Conservation (phyloP, 441 rosid species). For the Lepidium campestre region DNA sequence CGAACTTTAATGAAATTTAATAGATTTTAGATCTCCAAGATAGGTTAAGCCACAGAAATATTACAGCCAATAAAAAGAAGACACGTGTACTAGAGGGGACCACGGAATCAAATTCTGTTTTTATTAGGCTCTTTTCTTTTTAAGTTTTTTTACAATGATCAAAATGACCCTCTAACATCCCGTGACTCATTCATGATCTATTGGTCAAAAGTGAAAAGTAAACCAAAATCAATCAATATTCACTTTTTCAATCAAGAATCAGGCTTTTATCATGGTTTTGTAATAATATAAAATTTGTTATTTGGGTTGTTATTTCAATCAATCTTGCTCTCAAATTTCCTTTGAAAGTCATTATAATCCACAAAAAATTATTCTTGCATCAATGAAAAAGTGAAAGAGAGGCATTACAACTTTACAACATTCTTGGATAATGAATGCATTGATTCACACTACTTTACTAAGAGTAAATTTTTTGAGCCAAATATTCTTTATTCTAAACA, state of each 20-base stretch:
- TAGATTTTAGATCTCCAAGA: neutral
- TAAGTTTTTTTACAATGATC: neutral
- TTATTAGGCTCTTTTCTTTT: neutral
- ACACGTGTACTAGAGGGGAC: no score
- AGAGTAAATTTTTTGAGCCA: no score
- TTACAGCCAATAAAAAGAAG: neutral
- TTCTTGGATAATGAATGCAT: no score
- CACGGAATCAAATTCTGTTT: conserved; percentile 20
- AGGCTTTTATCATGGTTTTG: no score
- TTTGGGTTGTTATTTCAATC: no score
- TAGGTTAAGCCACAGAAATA: conserved; percentile 10
- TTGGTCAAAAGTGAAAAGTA: neutral
- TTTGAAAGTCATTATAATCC: no score
- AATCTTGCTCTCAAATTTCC: no score
- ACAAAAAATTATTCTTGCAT: no score
- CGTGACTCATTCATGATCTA: neutral
- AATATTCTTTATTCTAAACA: neutral
- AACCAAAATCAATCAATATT: neutral
- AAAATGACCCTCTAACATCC: neutral
- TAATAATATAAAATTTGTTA: no score
- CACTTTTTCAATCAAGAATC: neutral
- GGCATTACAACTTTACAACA: no score
- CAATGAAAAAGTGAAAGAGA: no score
- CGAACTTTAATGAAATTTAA: neutral
- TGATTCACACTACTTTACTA: no score